Evolutionary conservation across 1,284 basidiomycete species (phyloP).

Genomic region (Earliella scabrosa): DNA sequence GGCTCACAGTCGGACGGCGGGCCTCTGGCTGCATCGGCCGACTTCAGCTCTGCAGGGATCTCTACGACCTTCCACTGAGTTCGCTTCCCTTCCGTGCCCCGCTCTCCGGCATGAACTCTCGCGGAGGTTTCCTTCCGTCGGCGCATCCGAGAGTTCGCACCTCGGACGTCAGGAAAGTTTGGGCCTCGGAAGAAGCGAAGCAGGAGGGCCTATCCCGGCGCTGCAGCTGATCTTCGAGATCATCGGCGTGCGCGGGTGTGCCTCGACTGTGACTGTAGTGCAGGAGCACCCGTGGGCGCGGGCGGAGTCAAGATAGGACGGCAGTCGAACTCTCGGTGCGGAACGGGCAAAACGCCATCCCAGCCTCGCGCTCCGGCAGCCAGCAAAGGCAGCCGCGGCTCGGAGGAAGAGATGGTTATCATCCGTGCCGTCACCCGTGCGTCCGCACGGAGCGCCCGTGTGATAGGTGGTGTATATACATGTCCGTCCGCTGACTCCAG

Average conservation of each 20-base stretch:
- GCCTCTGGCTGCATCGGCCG: constrained; percentile 23
- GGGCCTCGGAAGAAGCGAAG: constrained; percentile 27
- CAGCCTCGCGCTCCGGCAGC: constrained; percentile 16
- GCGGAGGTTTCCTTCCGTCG: constrained; percentile 6
- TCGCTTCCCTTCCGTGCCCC: neutral
- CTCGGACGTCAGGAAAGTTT: constrained; percentile 20
- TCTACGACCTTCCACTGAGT: constrained; percentile 17
- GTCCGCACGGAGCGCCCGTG: constrained; percentile 10
- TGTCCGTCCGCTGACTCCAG: neutral
- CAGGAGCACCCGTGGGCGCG: constrained; percentile 14
- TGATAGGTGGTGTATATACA: constrained; percentile 10
- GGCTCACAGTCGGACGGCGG: neutral
- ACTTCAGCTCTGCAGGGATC: constrained; percentile 23
- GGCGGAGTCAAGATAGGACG: constrained; percentile 11
- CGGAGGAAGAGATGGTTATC: constrained; percentile 15
- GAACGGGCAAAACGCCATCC: constrained; percentile 7
- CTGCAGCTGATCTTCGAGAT: constrained; percentile 19
- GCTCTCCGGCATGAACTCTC: constrained; percentile 11
- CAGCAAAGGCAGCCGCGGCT: constrained; percentile 1
- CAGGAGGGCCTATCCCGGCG: constrained; percentile 11
- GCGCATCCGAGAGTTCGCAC: constrained; percentile 9
- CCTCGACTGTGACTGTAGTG: constrained; percentile 6
- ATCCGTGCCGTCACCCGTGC: constrained; percentile 4
- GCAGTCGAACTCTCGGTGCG: constrained; percentile 9
- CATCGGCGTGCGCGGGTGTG: constrained; percentile 19